Base-by-base conservation (phyloP, 495 filamentous ascomycete species). In the Annulohypoxylon maeteangense region DNA sequence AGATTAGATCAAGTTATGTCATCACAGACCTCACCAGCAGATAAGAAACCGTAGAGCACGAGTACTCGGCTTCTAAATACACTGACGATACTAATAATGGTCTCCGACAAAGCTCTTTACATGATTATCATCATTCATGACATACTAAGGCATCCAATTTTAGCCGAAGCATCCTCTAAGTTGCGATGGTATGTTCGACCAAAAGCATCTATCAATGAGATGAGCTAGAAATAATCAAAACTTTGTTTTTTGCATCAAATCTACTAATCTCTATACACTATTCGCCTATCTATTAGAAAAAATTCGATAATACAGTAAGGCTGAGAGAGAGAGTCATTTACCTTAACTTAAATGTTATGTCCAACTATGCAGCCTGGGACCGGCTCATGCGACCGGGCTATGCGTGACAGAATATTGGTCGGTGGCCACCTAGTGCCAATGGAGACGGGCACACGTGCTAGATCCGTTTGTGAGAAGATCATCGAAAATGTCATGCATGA, bases 1-100 rank as follows among this genome's bases (percentile, higher is more conserved):
- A 84, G 83, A 85, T 85, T 85, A 85, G 83, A 85, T 85, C 83
- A 85, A 85, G 84, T 81, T 80, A 83, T 62, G 74, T 80, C 80
- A 80, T 82, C 80, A 83, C 77, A 20, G 84, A 81, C 78, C 79
- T 77, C 75, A 75, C 79, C 79, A 80, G 70, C 78, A 81, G 67
- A 78, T 82, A 81, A 86, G 85, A 79, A 81, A 81, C 83, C 83
- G 78, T 74, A 79, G 78, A 27, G 60, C 42, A 27, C 20, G 34
- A 54, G 59, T 56, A 48, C 78, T 78, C 81, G 83, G 83, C 76
- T 85, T 84, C 82, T 78, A 69, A 45, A 50, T 78, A 69, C 38
- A 50, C 57, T 63, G 58, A 47, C 38, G 40, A 31, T 27, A 40
- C 25, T 58, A 62, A 59, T 14, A 74, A 70, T 55, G 42, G 79